phyloP scores from a whole-genome alignment of 768 basidiomycete species.

The Neoboletus brunneissimus region DNA sequence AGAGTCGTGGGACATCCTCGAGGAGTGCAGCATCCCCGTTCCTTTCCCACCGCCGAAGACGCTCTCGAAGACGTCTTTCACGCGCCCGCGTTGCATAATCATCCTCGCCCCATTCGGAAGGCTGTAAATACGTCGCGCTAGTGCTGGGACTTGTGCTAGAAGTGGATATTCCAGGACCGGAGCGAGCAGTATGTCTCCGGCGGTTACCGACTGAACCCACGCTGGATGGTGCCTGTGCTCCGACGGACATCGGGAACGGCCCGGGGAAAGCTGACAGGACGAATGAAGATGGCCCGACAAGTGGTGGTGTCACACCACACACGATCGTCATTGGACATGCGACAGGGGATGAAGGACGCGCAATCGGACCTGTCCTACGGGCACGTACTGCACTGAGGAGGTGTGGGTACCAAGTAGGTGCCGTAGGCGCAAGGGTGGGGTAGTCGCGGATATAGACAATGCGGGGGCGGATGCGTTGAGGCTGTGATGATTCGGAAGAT shows the following conservation, averaged over 20 bases:
- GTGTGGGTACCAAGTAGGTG: slow-evolving; percentile 76
- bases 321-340: slow-evolving; percentile 76
- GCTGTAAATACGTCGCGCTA: neutral
- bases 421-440: slow-evolving; percentile 66
- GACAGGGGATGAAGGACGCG: slow-evolving; percentile 58
- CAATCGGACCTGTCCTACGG: slow-evolving; percentile 63
- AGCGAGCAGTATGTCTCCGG: slow-evolving; percentile 18
- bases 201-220: neutral
- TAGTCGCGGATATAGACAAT: slow-evolving; percentile 85
- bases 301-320: slow-evolving; percentile 80
- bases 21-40: slow-evolving; percentile 51
- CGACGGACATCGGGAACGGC: slow-evolving; percentile 11
- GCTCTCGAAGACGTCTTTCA: slow-evolving; percentile 68
- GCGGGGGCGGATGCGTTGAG: slow-evolving; percentile 48
- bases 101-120: slow-evolving; percentile 62
- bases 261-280: slow-evolving; percentile 7
- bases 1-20: slow-evolving; percentile 61
- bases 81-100: slow-evolving; percentile 62
- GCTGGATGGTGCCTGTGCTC: slow-evolving; percentile 11
- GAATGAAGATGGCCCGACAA: slow-evolving; percentile 47
- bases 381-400: slow-evolving; percentile 76
- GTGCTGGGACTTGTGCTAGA: slow-evolving; percentile 34
- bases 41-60: slow-evolving; percentile 73
- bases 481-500: slow-evolving; percentile 26
- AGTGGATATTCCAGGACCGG: slow-evolving; percentile 25